Percentiles rank a stretch among this genome's conserved stretches.
These are phyloP conservation scores for Phaeomoniella chlamydospora DNA, from an alignment of 2,329 filamentous ascomycete species.

Conservation along the genomic window DNA sequence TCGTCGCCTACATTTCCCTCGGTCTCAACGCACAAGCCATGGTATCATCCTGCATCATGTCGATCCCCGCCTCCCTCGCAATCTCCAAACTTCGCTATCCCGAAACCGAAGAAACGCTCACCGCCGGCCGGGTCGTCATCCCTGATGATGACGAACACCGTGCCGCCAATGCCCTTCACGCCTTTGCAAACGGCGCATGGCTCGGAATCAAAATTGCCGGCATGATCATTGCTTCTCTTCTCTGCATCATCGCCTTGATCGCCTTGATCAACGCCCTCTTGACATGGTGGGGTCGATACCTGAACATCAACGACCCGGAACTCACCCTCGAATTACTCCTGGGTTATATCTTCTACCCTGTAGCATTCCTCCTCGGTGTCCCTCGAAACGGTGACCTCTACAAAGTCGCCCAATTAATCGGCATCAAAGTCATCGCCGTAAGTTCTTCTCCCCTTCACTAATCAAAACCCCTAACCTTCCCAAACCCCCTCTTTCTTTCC, in stretches of 20 bases:
- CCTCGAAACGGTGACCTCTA: slow-evolving; percentile 50
- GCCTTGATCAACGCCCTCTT: slow-evolving; percentile 61
- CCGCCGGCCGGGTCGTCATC: slow-evolving; percentile 65
- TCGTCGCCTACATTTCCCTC: slow-evolving; percentile 73
- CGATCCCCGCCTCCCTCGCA: slow-evolving; percentile 78
- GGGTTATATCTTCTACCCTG: slow-evolving; percentile 63
- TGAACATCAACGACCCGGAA: slow-evolving; percentile 55
- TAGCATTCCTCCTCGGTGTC: slow-evolving; percentile 71
- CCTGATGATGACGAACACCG: slow-evolving; percentile 65
- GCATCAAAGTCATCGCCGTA: slow-evolving; percentile 65
- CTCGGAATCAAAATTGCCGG: slow-evolving; percentile 74
- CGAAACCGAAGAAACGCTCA: slow-evolving; percentile 74
- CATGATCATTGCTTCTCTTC: slow-evolving; percentile 65
- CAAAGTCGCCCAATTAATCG: slow-evolving; percentile 64
- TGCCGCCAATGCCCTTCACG: slow-evolving; percentile 69
- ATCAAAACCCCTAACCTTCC: background rate
- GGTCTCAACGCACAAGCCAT: slow-evolving; percentile 74
- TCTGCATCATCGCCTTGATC: slow-evolving; percentile 70
- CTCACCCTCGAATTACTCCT: slow-evolving; percentile 63
- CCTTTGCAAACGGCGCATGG: slow-evolving; percentile 74
- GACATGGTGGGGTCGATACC: slow-evolving; percentile 71
- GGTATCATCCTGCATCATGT: slow-evolving; percentile 89
- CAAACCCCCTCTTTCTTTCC: slow-evolving; percentile 1
- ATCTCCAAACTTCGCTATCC: slow-evolving; percentile 83
- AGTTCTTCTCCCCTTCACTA: slow-evolving; percentile 15